Conservation (phyloP, 257 asterid genomes). For the Prunella vulgaris region DNA sequence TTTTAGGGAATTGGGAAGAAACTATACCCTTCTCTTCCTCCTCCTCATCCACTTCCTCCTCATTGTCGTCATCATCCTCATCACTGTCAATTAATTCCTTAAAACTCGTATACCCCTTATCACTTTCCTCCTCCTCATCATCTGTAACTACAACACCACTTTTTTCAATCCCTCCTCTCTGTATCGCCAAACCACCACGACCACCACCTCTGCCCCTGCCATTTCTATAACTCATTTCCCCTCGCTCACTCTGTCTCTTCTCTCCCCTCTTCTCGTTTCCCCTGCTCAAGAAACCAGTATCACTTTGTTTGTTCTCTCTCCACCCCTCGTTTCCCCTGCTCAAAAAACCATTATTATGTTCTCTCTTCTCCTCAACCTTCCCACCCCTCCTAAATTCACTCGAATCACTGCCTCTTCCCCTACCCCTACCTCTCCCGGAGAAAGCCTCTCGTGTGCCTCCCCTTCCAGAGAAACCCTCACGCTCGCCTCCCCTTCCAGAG, state of each 20-base stretch:
- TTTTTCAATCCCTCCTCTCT: slow-evolving; percentile 30
- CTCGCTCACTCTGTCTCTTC: slow-evolving; percentile 29
- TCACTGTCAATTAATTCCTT: slow-evolving; percentile 62
- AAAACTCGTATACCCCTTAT: slow-evolving; percentile 41
- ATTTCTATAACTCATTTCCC: slow-evolving; percentile 11
- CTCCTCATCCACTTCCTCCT: slow-evolving; percentile 33
- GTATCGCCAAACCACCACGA: slow-evolving; percentile 24
- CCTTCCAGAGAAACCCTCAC: slow-evolving; percentile 11
- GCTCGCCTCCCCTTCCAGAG: slow-evolving; percentile 23
- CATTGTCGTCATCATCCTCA: slow-evolving; percentile 45
- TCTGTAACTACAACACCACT: slow-evolving; percentile 36
- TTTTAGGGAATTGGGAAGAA: slow-evolving; percentile 20
- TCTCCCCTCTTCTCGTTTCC: slow-evolving; percentile 24
- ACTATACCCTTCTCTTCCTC: slow-evolving; percentile 20
- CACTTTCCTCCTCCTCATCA: slow-evolving; percentile 41
- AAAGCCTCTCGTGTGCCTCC: slow-evolving; percentile 13
- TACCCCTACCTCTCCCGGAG: slow-evolving; percentile 23
- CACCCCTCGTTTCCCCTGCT: slow-evolving; percentile 28
- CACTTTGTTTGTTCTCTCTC: slow-evolving; percentile 3
- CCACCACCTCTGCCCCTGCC: slow-evolving; percentile 34
- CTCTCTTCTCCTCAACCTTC: slow-evolving; percentile 30
- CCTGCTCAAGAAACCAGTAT: slow-evolving; percentile 19
- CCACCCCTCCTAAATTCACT: slow-evolving; percentile 37
- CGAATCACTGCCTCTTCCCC: slow-evolving; percentile 33
- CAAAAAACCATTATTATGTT: background rate